Percentiles rank a stretch among this genome's conserved stretches.
Evolutionary conservation across 2,329 filamentous ascomycete genomes (phyloP).

Genomic region (Didymella glomerata): DNA sequence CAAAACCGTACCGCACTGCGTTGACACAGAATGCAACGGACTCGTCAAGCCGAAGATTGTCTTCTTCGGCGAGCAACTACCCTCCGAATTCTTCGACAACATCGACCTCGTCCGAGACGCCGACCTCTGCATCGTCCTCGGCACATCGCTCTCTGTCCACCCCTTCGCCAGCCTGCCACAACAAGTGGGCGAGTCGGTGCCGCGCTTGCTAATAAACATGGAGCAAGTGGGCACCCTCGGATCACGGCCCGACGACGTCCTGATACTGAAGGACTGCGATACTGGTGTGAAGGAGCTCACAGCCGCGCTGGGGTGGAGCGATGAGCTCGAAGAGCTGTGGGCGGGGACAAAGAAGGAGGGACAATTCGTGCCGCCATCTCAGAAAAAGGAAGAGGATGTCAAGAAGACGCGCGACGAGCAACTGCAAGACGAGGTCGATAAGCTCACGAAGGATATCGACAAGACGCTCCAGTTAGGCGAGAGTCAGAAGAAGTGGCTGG

Average conservation of each 20-base stretch:
- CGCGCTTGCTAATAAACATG: constrained; percentile 86
- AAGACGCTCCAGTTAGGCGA: constrained; percentile 55
- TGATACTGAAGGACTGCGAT: constrained; percentile 85
- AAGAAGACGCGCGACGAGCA: constrained; percentile 62
- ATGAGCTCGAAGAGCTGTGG: constrained; percentile 84
- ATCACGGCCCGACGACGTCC: constrained; percentile 79
- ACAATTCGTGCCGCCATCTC: constrained; percentile 47
- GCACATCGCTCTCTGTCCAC: constrained; percentile 85
- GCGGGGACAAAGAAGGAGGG: constrained; percentile 61
- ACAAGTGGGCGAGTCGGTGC: constrained; percentile 67
- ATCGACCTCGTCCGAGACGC: constrained; percentile 63
- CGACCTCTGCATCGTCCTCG: constrained; percentile 84
- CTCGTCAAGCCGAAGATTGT: constrained; percentile 94
- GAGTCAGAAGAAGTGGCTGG: constrained; percentile 46
- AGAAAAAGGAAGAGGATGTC: constrained; percentile 53
- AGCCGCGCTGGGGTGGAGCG: constrained; percentile 80
- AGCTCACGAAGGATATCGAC: constrained; percentile 66
- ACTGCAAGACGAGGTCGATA: constrained; percentile 65
- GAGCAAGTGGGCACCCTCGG: constrained; percentile 84
- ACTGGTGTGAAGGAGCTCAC: constrained; percentile 80
- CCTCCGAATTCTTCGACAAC: constrained; percentile 69
- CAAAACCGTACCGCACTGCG: constrained; percentile 76
- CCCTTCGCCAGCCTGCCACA: constrained; percentile 86
- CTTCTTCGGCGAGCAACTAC: constrained; percentile 85
- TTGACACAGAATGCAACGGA: constrained; percentile 69